Percentiles rank a stretch among this genome's conserved stretches.
These are phyloP conservation scores for Liquidambar formosana DNA, from an alignment of 164 flowering plant genomes.

Conservation along the genomic window DNA sequence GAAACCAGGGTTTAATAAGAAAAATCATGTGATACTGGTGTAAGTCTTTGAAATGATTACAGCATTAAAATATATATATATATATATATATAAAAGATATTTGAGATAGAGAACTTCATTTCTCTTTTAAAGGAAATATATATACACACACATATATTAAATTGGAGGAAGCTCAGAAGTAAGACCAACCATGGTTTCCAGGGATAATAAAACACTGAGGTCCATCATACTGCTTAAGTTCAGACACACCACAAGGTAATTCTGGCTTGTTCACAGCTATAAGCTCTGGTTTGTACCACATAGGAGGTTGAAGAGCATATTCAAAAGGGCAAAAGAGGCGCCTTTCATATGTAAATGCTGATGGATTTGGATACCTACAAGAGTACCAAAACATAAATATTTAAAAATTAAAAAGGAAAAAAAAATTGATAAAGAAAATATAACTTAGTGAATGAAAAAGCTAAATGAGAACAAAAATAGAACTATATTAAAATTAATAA, in stretches of 20 bases:
- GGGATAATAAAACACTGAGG: conserved; percentile 96
- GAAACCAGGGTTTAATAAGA: background rate
- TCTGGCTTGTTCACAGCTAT: conserved; percentile 94
- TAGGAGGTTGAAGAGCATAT: conserved; percentile 97
- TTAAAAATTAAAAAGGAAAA: background rate
- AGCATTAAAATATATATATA: background rate
- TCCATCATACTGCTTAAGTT: conserved; percentile 78
- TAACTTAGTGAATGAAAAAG: too few relatives aligned
- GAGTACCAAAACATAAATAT: conserved; percentile 7
- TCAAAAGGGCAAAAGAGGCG: conserved; percentile 95
- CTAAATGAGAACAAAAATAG: too few relatives aligned
- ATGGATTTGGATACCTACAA: conserved; percentile 96
- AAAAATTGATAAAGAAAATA: background rate
- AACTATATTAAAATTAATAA: too few relatives aligned
- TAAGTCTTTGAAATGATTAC: background rate
- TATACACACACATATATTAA: background rate
- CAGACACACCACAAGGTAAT: conserved; percentile 65
- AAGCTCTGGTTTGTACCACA: conserved; percentile 80
- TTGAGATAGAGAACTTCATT: background rate
- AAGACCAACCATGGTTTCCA: conserved; percentile 93
- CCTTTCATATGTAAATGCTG: conserved; percentile 86
- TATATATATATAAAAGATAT: too few relatives aligned
- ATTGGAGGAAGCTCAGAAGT: background rate
- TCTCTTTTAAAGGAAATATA: background rate
- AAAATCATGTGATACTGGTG: background rate